Conservation (phyloP, 2,329 filamentous ascomycete genomes). For the Penicillium sp. region DNA sequence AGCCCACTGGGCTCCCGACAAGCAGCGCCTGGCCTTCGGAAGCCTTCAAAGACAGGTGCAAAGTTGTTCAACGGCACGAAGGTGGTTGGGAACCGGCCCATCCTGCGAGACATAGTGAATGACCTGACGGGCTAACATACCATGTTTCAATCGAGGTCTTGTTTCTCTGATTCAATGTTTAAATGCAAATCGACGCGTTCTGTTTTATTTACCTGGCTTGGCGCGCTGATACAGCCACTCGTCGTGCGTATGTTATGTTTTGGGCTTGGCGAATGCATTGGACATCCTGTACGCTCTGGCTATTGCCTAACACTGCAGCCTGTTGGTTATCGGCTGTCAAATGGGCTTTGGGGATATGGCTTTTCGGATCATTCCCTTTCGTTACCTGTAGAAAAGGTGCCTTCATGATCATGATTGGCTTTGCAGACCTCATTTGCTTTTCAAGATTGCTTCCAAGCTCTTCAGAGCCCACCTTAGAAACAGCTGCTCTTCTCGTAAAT, state of each 20-base stretch:
- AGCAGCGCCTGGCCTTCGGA: constrained; percentile 38
- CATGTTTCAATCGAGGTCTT: neutral
- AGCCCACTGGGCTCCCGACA: constrained; percentile 31
- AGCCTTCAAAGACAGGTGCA: constrained; percentile 60
- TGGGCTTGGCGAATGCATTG: neutral
- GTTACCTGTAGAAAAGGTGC: no score
- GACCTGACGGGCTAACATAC: constrained; percentile 46
- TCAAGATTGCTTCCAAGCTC: no score
- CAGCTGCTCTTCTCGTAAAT: no score
- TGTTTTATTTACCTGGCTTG: neutral
- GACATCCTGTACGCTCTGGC: neutral
- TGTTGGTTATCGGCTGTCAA: neutral
- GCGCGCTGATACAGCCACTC: neutral
- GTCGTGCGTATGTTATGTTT: neutral
- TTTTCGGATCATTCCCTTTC: no score
- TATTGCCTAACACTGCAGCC: neutral
- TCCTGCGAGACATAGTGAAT: constrained; percentile 76
- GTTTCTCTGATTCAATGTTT: neutral
- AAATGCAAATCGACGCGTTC: neutral
- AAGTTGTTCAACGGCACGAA: constrained; percentile 48
- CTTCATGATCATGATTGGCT: no score
- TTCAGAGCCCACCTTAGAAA: no score
- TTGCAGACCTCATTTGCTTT: no score
- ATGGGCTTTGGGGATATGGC: neutral
- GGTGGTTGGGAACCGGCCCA: constrained; percentile 63